These are phyloP conservation scores for Eremomyces bilateralis DNA, from an alignment of 495 filamentous ascomycete genomes.

Conservation along the genomic window DNA sequence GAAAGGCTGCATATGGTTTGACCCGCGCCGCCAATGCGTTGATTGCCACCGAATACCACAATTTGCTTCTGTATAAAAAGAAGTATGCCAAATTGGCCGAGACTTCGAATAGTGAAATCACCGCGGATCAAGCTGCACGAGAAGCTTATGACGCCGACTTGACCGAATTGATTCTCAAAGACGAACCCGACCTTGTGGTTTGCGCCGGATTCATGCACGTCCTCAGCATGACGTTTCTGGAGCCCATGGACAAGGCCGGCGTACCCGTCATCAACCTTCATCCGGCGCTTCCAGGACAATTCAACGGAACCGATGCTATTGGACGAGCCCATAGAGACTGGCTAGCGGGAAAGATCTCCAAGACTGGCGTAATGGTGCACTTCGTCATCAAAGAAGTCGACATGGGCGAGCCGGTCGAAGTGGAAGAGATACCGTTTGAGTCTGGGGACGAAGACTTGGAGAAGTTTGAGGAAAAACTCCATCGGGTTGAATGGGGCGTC, in stretches of 20 bases:
- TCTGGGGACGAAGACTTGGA: constrained; percentile 11
- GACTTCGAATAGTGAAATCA: constrained; percentile 1
- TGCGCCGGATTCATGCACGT: constrained; percentile 57
- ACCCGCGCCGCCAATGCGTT: constrained; percentile 42
- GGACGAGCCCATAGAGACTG: constrained; percentile 57
- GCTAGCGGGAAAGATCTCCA: constrained; percentile 44
- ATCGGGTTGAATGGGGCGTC: constrained; percentile 15
- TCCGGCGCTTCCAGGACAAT: constrained; percentile 53
- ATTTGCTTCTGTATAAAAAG: constrained; percentile 45
- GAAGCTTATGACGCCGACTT: constrained; percentile 60
- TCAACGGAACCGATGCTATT: constrained; percentile 63
- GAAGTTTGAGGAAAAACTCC: constrained; percentile 14
- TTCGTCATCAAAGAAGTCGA: constrained; percentile 74
- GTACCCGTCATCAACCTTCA: constrained; percentile 74
- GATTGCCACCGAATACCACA: constrained; percentile 74
- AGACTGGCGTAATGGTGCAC: constrained; percentile 87
- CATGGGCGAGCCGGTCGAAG: constrained; percentile 51
- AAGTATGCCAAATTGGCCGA: constrained; percentile 13
- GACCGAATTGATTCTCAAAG: constrained; percentile 44
- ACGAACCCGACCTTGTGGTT: constrained; percentile 49
- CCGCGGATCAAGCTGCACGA: constrained; percentile 18
- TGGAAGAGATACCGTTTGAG: constrained; percentile 49
- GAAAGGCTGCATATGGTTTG: constrained; percentile 57
- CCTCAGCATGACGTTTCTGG: constrained; percentile 38
- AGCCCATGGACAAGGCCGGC: constrained; percentile 34